phyloP scores from a whole-genome alignment of 768 basidiomycete genomes.

The Boletellus ananas region DNA sequence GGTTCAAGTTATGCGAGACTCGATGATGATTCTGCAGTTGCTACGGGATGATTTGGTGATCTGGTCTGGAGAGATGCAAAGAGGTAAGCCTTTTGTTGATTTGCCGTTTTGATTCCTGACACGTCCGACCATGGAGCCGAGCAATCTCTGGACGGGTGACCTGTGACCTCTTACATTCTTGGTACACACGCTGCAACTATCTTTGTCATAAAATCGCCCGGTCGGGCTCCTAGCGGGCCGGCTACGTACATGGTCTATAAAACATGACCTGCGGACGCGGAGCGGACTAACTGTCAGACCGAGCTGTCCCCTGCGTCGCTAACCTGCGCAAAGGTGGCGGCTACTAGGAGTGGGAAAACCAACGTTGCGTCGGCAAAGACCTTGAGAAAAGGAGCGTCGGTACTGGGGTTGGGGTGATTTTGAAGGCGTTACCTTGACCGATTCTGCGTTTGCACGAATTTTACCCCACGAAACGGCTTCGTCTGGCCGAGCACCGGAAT shows the following conservation, averaged over 20 bases:
- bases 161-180: neutral
- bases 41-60: slow-evolving; percentile 81
- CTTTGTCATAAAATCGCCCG: neutral
- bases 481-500: slow-evolving; percentile 94
- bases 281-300: neutral
- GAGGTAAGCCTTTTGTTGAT: slow-evolving; percentile 27
- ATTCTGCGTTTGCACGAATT: slow-evolving; percentile 80
- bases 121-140: slow-evolving; percentile 20
- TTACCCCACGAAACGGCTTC: slow-evolving; percentile 99
- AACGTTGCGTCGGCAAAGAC: slow-evolving; percentile 97
- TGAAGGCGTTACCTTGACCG: slow-evolving; percentile 61
- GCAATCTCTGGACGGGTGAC: slow-evolving; percentile 17
- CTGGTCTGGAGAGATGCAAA: slow-evolving; percentile 75
- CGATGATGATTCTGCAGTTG: slow-evolving; percentile 79
- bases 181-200: slow-evolving; percentile 1
- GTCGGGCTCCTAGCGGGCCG: neutral
- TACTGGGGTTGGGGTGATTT: neutral
- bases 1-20: slow-evolving; percentile 54
- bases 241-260: slow-evolving; percentile 14
- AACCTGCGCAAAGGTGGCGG: slow-evolving; percentile 80
- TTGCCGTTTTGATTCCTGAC: slow-evolving; percentile 10
- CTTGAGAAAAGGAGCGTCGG: slow-evolving; percentile 24
- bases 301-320: neutral
- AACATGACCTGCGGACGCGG: neutral
- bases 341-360: slow-evolving; percentile 92